phyloP scores from a whole-genome alignment of 2,329 filamentous ascomycete species.

The Myotisia sp. region DNA sequence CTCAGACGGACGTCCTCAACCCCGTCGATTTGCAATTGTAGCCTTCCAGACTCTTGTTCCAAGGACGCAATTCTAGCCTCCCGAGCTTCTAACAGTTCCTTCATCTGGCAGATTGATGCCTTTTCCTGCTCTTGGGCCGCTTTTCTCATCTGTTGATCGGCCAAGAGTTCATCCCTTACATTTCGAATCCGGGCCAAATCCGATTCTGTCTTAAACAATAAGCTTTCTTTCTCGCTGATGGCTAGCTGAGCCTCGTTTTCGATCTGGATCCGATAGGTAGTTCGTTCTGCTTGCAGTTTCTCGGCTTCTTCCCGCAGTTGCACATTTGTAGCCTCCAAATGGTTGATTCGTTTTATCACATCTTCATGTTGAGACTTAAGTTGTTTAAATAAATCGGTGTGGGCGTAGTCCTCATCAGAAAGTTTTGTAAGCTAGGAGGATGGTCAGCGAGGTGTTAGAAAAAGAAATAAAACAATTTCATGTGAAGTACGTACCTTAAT shows the following conservation, averaged over 20 bases:
- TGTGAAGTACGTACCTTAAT: constrained; percentile 32
- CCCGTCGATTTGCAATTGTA: constrained; percentile 45
- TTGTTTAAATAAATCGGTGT: constrained; percentile 85
- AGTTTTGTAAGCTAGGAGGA: constrained; percentile 48
- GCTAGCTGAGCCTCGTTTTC: constrained; percentile 64
- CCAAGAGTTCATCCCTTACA: constrained; percentile 68
- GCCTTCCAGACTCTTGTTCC: constrained; percentile 65
- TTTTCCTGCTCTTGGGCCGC: constrained; percentile 63
- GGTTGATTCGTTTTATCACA: constrained; percentile 79
- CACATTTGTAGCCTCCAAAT: constrained; percentile 76
- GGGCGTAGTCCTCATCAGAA: constrained; percentile 84
- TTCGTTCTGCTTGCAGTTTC: constrained; percentile 71
- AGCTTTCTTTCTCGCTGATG: constrained; percentile 64
- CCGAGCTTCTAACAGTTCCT: constrained; percentile 64
- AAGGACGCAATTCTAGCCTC: constrained; percentile 67
- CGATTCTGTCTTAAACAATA: constrained; percentile 64
- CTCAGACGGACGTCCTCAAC: constrained; percentile 27
- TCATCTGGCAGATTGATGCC: constrained; percentile 55
- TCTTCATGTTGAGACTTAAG: constrained; percentile 85
- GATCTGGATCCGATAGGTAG: constrained; percentile 63
- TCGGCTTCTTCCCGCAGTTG: constrained; percentile 73
- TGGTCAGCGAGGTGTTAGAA: constrained; percentile 20
- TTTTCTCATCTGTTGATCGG: constrained; percentile 68
- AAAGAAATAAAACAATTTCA: not conserved
- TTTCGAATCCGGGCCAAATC: constrained; percentile 77